Evolutionary conservation across 768 basidiomycete species (phyloP), one percentile per base, ranked within the genome.

Genomic region (Daedaleopsis nitida): DNA sequence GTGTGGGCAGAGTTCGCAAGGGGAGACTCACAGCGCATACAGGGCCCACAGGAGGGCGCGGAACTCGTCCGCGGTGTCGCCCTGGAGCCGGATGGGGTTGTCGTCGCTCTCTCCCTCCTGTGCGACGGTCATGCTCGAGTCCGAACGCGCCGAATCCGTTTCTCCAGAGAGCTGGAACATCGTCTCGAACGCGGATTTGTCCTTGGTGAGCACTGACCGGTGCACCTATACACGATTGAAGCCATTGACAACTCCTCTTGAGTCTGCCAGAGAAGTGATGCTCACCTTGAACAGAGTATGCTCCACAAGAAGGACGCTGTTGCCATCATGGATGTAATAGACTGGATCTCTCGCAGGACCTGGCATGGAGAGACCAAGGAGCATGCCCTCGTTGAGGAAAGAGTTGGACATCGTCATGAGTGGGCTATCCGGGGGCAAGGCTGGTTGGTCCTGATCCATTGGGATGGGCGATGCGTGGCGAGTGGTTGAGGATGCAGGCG

Each of bases 311-410:
- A 91, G 69, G 12, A 90, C 77, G 64, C 85, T 88, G 66, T 87
- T 89, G 37, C 89, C 89, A 66, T 91, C 89, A 44, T 80, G 75
- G 61, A 89, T 79, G 70, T 91, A 91, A 68, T 83, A 91, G 5
- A 32, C 64, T 27, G 65, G 58, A 55, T 73, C 72, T 37, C 69
- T 62, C n/a, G 67, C 69, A 3, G 69, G 69, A 1, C 71, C 71
- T 13, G 72, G 70, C n/a, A 73, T 73, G 1, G 70, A 71, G 9
- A 73, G 68, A 32, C 27, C 27, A 8, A 65, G 64, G 54, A 73
- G 72, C 64, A 73, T 71, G 52, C 69, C 70, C 35, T 73, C 72
- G 52, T 66, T 63, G 13, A 73, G 66, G 58, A 73, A 70, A 39
- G 70, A 71, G 61, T 70, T 64, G 45, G 68, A 60, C 70, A 73